phyloP scores from a whole-genome alignment of 192 early-diverging fungal species.

The Chytriomyces confervae region DNA sequence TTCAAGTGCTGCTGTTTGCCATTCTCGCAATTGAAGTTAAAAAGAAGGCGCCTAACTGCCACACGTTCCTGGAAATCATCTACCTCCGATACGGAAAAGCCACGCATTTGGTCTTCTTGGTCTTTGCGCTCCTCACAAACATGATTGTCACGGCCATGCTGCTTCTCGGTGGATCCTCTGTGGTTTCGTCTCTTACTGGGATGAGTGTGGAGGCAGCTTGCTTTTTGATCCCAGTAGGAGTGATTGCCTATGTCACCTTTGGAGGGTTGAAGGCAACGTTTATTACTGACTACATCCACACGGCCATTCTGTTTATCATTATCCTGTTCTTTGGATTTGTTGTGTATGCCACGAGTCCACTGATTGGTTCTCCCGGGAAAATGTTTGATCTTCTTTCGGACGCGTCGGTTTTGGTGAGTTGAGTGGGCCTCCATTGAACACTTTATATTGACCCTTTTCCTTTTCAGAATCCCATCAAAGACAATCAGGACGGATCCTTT shows the following conservation, averaged over 20 bases:
- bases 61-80: slow-evolving; percentile 77
- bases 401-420: slow-evolving; percentile 27
- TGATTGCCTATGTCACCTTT: slow-evolving; percentile 68
- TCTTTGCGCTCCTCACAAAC: slow-evolving; percentile 47
- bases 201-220: slow-evolving; percentile 67
- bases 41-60: slow-evolving; percentile 73
- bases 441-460: background rate
- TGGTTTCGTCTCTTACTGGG: slow-evolving; percentile 68
- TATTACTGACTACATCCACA: slow-evolving; percentile 74
- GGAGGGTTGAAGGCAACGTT: slow-evolving; percentile 80
- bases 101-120: slow-evolving; percentile 65
- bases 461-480: slow-evolving; percentile 56
- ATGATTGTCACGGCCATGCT: slow-evolving; percentile 77
- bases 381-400: slow-evolving; percentile 75
- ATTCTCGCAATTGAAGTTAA: slow-evolving; percentile 78
- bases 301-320: slow-evolving; percentile 72
- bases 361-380: slow-evolving; percentile 66
- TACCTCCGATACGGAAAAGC: slow-evolving; percentile 67
- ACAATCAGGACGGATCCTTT: slow-evolving; percentile 66
- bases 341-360: slow-evolving; percentile 62
- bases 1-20: slow-evolving; percentile 75
- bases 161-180: slow-evolving; percentile 72
- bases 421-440: background rate
- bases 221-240: slow-evolving; percentile 72
- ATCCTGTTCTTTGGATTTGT: slow-evolving; percentile 73